Base-by-base conservation (phyloP, 2,329 filamentous ascomycete genomes). In the Ceratocystis cubensis region DNA sequence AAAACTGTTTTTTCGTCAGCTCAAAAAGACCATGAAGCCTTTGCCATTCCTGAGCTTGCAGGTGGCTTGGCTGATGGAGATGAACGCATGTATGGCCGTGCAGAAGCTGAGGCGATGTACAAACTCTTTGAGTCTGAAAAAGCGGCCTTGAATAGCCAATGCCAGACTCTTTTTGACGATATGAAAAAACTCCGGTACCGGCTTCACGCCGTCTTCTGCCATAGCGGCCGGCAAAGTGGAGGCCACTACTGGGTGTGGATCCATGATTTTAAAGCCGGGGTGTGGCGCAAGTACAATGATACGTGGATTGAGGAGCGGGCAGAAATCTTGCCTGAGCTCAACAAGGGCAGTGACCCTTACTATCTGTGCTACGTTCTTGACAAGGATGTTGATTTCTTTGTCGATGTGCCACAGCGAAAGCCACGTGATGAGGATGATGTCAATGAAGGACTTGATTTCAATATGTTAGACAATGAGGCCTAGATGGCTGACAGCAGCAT, bases 211-310 rank as follows among this genome's bases (percentile, higher is more conserved):
- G 88, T 96, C 41, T 96, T 99, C 72, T 93, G 96, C 71, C 94
- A 99, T 74, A 86, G 88, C 22, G 89, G 89, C 41, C 79, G 80
- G 71, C 81, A 87, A 50, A 82, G 80, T 57, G 87, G 87, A 59
- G 94, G 94, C 0, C 94, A 99, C 75, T 99, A 97, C 77, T 96
- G 91, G 87, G 91, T 96, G 57, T 96, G 92, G 82, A 95, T 99
- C 70, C 89, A 86, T 72, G 94, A 97, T 76, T 96, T 96, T 74
- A 83, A 87, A 70, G 61, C 63, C 5, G 83, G 84, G 61, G 79
- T 92, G 22, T 99, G 94, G 92, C 87, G 91, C 67, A 91, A 89
- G 72, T 99, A 96, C 79, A 99, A 99, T 73, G 94, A 99, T 72
- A 87, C 88, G 65, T 82, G 81, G 17, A 91, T 99, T 28, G 86